Base-by-base conservation (phyloP, 805 yeast genomes). In the Yarrowia keelungensis region DNA sequence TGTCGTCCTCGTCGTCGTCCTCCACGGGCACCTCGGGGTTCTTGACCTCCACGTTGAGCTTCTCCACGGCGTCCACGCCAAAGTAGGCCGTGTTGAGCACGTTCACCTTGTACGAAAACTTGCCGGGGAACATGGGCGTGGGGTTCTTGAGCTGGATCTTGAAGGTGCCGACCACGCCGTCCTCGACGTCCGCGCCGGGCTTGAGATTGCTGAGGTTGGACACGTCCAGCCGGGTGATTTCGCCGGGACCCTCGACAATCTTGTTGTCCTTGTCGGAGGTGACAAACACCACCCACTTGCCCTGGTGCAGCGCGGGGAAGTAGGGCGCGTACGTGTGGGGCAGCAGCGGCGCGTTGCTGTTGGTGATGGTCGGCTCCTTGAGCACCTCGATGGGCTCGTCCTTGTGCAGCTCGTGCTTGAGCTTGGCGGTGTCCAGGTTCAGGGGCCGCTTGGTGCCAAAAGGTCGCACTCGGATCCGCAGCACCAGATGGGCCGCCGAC, bases 181-280 rank as follows among this genome's bases (percentile, higher is more conserved):
- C 81, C 15, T 81, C 81, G 12, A 75, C 74, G 41, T 77, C 78
- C 32, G 80, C 75, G 71, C 85, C 82, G 67, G 85, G 87, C 69
- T 82, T 85, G 5, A 84, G 73, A 67, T 88, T 78, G 32, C 76
- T 75, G 73, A 90, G 79, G 76, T 91, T 90, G 47, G 83, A 79
- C 66, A 86, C 78, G 69, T 86, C 88, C 38, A 83, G 79, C 70
- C 84, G 80, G 53, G 83, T 82, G 72, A 90, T 75, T 59, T 78
- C 78, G 26, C 82, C 81, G 3, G 91, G 91, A 10, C 85, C 81
- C 72, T 93, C 97, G 26, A 89, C 85, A 56, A 95, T 80, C 77
- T 90, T 91, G 70, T 86, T 87, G 78, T 94, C 98, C 72, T 87
- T 87, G 77, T 91, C 97, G 67, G 85, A 81, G 41, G 86, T 81